Percentiles rank a stretch among this genome's conserved stretches.
Evolutionary conservation across 768 basidiomycete genomes (phyloP).

Genomic region (Tylopilus subfusipes): DNA sequence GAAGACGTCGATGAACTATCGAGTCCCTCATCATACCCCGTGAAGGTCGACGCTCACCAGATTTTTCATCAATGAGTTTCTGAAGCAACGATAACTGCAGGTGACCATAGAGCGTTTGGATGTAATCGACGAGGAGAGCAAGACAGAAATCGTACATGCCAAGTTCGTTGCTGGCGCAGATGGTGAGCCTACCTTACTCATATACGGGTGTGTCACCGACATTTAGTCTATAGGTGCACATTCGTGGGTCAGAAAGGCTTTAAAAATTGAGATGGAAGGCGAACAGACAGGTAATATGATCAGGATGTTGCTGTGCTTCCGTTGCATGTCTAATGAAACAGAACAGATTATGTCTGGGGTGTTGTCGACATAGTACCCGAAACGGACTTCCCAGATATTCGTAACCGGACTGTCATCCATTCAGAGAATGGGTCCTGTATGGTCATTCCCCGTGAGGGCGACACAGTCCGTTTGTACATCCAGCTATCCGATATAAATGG

Average conservation of each 20-base stretch:
- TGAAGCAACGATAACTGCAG: conserved; percentile 7
- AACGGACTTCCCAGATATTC: conserved; percentile 78
- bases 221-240: conserved; percentile 34
- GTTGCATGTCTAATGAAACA: neutral
- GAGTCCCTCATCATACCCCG: conserved; percentile 27
- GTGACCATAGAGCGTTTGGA: conserved; percentile 24
- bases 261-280: conserved; percentile 46
- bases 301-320: neutral
- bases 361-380: conserved; percentile 68
- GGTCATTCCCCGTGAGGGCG: conserved; percentile 70
- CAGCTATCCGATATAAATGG: conserved; percentile 54
- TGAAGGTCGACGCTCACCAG: conserved; percentile 20
- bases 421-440: conserved; percentile 66
- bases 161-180: conserved; percentile 38
- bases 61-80: neutral
- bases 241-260: conserved; percentile 44
- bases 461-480: conserved; percentile 67
- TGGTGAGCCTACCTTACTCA: conserved; percentile 16
- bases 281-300: conserved; percentile 40
- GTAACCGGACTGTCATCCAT: conserved; percentile 62
- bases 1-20: conserved; percentile 39
- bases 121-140: conserved; percentile 25
- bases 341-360: conserved; percentile 74
- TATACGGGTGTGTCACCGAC: neutral
- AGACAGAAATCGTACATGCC: conserved; percentile 32